These are phyloP conservation scores for Lagenidium giganteum DNA, from an alignment of 352 stramenopile species.

Conservation along the genomic window DNA sequence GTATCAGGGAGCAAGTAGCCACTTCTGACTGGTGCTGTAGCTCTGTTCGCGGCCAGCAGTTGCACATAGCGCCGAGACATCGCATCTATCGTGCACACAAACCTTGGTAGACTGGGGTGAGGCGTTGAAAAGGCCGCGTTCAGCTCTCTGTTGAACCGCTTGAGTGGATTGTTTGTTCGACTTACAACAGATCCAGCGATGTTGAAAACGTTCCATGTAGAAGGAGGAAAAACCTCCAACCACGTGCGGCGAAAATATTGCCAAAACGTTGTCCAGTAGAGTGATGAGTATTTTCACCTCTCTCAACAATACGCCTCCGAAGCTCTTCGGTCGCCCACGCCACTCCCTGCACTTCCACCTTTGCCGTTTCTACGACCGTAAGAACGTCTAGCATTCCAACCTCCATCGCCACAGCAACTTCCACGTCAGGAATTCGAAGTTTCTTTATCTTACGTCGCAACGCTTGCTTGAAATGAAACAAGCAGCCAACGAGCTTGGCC, in stretches of 20 bases:
- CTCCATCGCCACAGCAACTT: no score
- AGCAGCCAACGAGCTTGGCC: background rate
- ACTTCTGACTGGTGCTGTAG: no score
- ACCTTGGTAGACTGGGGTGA: background rate
- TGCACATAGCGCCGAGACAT: constrained; percentile 4
- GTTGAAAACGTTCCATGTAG: constrained; percentile 6
- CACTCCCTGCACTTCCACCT: no score
- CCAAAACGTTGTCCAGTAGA: constrained; percentile 3
- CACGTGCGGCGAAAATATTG: constrained; percentile 4
- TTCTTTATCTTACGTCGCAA: background rate
- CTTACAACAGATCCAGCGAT: no score
- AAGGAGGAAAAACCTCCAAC: background rate
- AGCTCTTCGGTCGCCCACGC: no score
- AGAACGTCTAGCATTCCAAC: no score
- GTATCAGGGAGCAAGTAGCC: no score
- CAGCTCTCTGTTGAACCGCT: constrained; percentile 10
- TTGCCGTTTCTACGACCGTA: no score
- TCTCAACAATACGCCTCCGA: no score
- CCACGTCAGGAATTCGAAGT: background rate
- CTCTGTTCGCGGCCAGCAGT: background rate
- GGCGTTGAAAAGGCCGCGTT: constrained; percentile 3
- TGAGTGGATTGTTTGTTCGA: constrained; percentile 8
- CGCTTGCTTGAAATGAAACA: constrained; percentile 6
- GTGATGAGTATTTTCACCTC: background rate
- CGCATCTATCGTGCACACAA: constrained; percentile 3